Evolutionary conservation across 768 basidiomycete genomes (phyloP), one percentile per base, ranked within the genome.

Genomic region (Lactarius tabidus): DNA sequence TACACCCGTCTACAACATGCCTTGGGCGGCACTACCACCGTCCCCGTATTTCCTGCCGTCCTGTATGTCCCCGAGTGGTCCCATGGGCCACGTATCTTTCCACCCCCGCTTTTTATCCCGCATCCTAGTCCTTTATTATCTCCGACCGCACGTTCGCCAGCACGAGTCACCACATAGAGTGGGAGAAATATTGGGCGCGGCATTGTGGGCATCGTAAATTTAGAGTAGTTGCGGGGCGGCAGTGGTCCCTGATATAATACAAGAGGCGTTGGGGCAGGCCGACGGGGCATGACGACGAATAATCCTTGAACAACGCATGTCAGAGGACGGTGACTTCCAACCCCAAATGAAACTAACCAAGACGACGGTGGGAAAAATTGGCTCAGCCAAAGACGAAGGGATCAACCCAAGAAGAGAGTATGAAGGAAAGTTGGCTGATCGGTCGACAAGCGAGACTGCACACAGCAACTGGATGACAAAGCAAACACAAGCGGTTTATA

Each of bases 191-290:
- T 73, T 0, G 87, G 87, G 43, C 78, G 77, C 14, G 90, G 90
- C 31, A 86, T 28, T n/a, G 84, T 82, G 15, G 90, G 90, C 68
- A 91, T 78, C 17, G 77, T 81, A 75, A 90, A 87, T 71, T 82
- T 88, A 26, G 87, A 82, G 53, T 77, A 68, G 58, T 82, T 82
- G 67, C 87, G 81, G n/a, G 82, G 73, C 3, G 88, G 87, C 31
- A 83, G 79, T 6, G 88, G 88, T 17, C 88, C 89, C 41, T 77
- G 74, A 63, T 81, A 75, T 63, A 91, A 82, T 56, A 79, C 83
- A 65, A 91, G 84, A 33, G 87, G 79, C 52, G 84, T 80, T 6
- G 90, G 90, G 1, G 90, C 85, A 35, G 82, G 77, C 35, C 90
- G 86, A 70, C 89, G 86, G 60, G 83, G 81, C 88, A 90, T 90